Percentiles rank a stretch among this genome's conserved stretches.
These are phyloP conservation scores for Mycena rebaudengoi DNA, from an alignment of 768 basidiomycete genomes.

Conservation along the genomic window DNA sequence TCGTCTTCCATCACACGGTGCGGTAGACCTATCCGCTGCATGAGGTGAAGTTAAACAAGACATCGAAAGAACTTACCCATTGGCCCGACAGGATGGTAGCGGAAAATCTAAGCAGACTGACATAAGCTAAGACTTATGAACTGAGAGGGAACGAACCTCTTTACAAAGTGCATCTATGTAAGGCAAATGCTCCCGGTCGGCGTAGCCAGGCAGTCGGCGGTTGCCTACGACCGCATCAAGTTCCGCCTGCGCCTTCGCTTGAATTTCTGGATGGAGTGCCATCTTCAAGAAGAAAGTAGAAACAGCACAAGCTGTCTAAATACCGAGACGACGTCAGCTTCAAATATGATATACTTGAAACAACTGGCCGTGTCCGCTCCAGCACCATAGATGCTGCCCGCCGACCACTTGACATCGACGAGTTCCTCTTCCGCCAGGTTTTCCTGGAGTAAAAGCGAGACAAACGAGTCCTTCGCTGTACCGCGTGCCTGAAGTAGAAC, in stretches of 20 bases:
- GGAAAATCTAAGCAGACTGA: constrained; percentile 25
- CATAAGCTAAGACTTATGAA: not conserved
- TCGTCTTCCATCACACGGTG: constrained; percentile 34
- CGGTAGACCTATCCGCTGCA: constrained; percentile 15
- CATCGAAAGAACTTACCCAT: not conserved
- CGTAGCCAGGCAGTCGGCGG: constrained; percentile 35
- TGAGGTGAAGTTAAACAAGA: not conserved
- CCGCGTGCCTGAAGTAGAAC: constrained; percentile 1
- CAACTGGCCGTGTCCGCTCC: constrained; percentile 35
- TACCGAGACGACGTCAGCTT: not conserved
- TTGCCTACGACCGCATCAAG: constrained; percentile 38
- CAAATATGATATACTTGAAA: not conserved
- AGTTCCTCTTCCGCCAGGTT: not conserved
- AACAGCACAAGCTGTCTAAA: constrained; percentile 28
- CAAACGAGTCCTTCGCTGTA: constrained; percentile 7
- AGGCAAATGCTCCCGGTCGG: constrained; percentile 38
- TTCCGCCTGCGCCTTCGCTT: constrained; percentile 38
- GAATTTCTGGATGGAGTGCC: constrained; percentile 34
- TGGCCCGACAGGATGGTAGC: not conserved
- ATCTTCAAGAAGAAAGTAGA: constrained; percentile 38
- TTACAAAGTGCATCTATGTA: constrained; percentile 37
- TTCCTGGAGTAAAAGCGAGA: constrained; percentile 1
- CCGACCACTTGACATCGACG: constrained; percentile 15
- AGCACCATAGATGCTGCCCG: constrained; percentile 16
- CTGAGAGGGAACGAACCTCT: constrained; percentile 25